Evolutionary conservation across 2,329 filamentous ascomycete genomes (phyloP).

Genomic region (Metarhizium robertsii): DNA sequence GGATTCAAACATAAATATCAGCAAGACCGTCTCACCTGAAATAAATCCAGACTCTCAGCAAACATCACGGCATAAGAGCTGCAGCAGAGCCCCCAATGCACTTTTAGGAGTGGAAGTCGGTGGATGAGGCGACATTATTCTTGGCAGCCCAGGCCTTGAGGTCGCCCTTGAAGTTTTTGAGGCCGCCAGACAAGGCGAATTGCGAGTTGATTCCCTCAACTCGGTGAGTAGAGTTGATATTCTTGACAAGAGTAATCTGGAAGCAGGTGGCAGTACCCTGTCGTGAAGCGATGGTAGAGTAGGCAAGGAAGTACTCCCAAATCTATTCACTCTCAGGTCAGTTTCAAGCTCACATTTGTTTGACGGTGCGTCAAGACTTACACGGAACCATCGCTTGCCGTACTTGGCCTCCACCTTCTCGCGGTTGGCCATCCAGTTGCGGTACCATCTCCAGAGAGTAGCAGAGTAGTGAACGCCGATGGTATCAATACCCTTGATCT

Average conservation of each 20-base stretch:
- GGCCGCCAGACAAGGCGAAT: conserved; percentile 58
- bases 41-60: background rate
- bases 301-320: conserved; percentile 89
- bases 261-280: conserved; percentile 82
- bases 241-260: conserved; percentile 85
- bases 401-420: conserved; percentile 95
- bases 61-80: background rate
- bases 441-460: conserved; percentile 96
- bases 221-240: conserved; percentile 82
- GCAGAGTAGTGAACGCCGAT: conserved; percentile 95
- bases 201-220: conserved; percentile 66
- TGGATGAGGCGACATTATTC: conserved; percentile 25
- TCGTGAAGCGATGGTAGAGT: conserved; percentile 74
- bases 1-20: background rate
- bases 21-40: background rate
- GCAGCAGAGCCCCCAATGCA: background rate
- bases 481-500: conserved; percentile 87
- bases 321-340: conserved; percentile 42
- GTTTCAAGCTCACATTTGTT: background rate
- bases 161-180: conserved; percentile 27
- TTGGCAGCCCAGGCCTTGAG: conserved; percentile 25
- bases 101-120: conserved; percentile 15
- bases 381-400: conserved; percentile 88
- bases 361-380: conserved; percentile 34
- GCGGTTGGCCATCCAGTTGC: conserved; percentile 92